A percentile compares a stretch with the other conserved stretches of the same genome.
Conservation (phyloP, 1,139 yeast species). For the Kazachstania sp. region DNA sequence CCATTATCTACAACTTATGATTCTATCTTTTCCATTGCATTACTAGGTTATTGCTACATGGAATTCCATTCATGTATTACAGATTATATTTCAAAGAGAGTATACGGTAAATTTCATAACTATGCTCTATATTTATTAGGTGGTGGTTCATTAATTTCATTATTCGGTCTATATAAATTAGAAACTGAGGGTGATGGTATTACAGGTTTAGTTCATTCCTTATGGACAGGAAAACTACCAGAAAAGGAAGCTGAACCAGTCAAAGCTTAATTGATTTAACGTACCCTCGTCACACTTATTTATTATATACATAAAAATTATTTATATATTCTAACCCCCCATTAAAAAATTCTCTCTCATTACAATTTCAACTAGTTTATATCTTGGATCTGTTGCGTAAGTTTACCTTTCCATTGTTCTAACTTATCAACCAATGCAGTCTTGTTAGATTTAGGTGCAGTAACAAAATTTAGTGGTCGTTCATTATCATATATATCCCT, state of each 20-base stretch:
- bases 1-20: constrained; percentile 45
- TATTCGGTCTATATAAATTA: constrained; percentile 59
- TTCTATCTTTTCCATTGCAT: constrained; percentile 45
- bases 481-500: constrained; percentile 27
- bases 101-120: constrained; percentile 58
- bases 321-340: not conserved
- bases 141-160: constrained; percentile 54
- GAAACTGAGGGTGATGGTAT: constrained; percentile 65
- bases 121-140: constrained; percentile 54
- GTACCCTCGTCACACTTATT: too few species aligned
- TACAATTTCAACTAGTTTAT: not conserved
- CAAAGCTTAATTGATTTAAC: not conserved
- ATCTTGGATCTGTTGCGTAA: constrained; percentile 6
- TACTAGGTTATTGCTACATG: constrained; percentile 57
- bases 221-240: constrained; percentile 6
- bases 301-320: not conserved
- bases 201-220: constrained; percentile 31
- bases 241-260: not conserved
- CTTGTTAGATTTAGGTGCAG: constrained; percentile 4
- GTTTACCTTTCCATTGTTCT: constrained; percentile 13
- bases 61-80: constrained; percentile 73
- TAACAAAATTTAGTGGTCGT: constrained; percentile 11
- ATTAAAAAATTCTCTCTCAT: too few species aligned
- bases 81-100: constrained; percentile 69
- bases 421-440: constrained; percentile 8